Evolutionary conservation across 257 asterid species (phyloP), one percentile per base, ranked within the genome.

Genomic region (Przewalskia tangutica): DNA sequence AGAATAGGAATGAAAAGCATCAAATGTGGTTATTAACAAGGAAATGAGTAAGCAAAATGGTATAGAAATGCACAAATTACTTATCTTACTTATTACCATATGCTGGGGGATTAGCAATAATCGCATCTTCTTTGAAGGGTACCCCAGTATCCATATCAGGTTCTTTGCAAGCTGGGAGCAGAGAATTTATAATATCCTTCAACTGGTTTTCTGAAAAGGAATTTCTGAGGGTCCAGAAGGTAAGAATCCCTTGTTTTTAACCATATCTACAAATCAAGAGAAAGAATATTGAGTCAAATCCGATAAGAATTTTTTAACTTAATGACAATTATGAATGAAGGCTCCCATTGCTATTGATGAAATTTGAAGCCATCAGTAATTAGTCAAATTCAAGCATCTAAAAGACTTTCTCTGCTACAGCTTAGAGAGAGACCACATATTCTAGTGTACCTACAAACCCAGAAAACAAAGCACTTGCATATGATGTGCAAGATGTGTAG

Each of bases 211-310:
- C 86, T 79, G 94, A 97, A 54, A 86, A 10, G 97, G 96, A 86
- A 95, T 92, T 89, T 95, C 99, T 83, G 98, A 95, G 77, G 98
- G 99, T 82, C 97, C 98, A 38, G 99, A 94, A 79, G 99, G 99
- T 91, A 95, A 89, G 86, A 95, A 94, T 17, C 99, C 99, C 88
- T 95, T 95, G 90, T 95, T 95, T 86, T 95, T 95, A 59, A 95
- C 99, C 98, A 95, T 95, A 87, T 94, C 98, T 95, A 91, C 86
- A 82, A 64, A 67, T 17, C 83, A 82, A 65, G 27, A 44, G 63
- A 13, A 2, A 14, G 55, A 85, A 67, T 54, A 50, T 58, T 11
- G 34, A 55, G 65, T 23, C 77, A 73, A 64, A 67, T 56, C 50
- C 27, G 32, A 80, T 14, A 46, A 46, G 78, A 71, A 71, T 9